These are phyloP conservation scores for Rosa lucieae DNA, from an alignment of 306 rosid species.

Conservation along the genomic window DNA sequence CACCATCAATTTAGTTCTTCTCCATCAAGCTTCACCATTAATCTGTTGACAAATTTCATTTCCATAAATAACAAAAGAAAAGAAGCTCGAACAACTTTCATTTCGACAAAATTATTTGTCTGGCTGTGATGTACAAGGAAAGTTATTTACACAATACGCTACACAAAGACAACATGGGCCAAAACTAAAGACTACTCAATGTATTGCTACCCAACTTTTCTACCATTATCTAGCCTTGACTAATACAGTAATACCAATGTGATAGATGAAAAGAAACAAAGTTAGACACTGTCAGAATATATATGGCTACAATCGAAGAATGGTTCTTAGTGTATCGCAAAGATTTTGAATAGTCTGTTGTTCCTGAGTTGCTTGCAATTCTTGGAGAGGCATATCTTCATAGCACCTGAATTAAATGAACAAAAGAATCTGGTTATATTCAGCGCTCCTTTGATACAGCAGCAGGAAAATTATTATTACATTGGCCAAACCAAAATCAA, in stretches of 20 bases:
- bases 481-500: not conserved
- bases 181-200: not conserved
- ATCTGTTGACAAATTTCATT: not conserved
- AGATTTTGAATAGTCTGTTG: conserved; percentile 94
- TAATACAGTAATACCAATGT: not conserved
- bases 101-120: not conserved
- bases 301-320: conserved; percentile 70
- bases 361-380: conserved; percentile 85
- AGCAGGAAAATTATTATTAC: not conserved
- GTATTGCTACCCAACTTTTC: not conserved
- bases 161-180: not conserved
- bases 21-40: not conserved
- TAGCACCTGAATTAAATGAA: conserved; percentile 67
- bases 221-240: not conserved
- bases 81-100: not conserved
- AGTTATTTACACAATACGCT: not conserved
- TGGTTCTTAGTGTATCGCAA: conserved; percentile 82
- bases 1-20: no score
- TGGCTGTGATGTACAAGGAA: not conserved
- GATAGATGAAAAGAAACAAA: not conserved
- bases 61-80: not conserved
- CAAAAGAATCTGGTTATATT: not conserved
- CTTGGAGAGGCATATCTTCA: conserved; percentile 97
- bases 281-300: not conserved
- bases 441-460: not conserved